These are phyloP conservation scores for Chlorella ohadii DNA, from an alignment of 139 green algal species.

Conservation along the genomic window DNA sequence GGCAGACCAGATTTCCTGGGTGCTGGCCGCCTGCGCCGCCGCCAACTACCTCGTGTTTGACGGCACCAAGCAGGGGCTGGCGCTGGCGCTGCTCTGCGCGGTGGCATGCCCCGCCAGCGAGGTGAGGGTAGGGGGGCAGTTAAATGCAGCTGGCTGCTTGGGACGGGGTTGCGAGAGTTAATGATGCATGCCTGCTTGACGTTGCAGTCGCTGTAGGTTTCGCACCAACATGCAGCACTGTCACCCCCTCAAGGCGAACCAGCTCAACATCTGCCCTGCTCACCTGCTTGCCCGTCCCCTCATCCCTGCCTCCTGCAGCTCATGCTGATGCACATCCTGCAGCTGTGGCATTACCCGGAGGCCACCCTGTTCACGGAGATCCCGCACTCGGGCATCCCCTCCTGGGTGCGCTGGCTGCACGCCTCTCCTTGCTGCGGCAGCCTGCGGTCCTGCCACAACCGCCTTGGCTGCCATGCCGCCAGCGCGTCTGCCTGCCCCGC, in stretches of 20 bases:
- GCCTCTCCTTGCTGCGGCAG: too few species aligned
- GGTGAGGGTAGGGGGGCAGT: background rate
- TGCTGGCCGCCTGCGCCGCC: constrained; percentile 35
- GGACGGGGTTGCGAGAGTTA: too few species aligned
- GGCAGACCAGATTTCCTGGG: constrained; percentile 49
- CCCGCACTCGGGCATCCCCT: constrained; percentile 43
- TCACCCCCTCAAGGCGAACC: too few species aligned
- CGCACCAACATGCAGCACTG: too few species aligned
- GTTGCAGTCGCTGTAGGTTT: too few species aligned
- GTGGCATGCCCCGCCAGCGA: constrained; percentile 48
- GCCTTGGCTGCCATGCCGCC: too few species aligned
- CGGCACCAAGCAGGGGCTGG: constrained; percentile 58
- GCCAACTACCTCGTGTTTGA: constrained; percentile 61
- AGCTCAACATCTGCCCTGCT: too few species aligned
- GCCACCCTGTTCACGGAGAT: constrained; percentile 46
- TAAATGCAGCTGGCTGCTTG: too few species aligned
- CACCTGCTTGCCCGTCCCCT: background rate
- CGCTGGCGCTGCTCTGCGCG: constrained; percentile 61
- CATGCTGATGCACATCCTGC: constrained; percentile 53
- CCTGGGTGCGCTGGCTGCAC: constrained; percentile 1
- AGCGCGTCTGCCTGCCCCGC: too few species aligned
- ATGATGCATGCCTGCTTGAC: too few species aligned
- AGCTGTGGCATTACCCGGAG: constrained; percentile 68
- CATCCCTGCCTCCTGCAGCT: constrained; percentile 46
- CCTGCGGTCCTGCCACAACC: too few species aligned